Percentiles rank a stretch among this genome's conserved stretches.
These are phyloP conservation scores for Ballota nigra DNA, from an alignment of 257 asterid genomes.

Conservation along the genomic window DNA sequence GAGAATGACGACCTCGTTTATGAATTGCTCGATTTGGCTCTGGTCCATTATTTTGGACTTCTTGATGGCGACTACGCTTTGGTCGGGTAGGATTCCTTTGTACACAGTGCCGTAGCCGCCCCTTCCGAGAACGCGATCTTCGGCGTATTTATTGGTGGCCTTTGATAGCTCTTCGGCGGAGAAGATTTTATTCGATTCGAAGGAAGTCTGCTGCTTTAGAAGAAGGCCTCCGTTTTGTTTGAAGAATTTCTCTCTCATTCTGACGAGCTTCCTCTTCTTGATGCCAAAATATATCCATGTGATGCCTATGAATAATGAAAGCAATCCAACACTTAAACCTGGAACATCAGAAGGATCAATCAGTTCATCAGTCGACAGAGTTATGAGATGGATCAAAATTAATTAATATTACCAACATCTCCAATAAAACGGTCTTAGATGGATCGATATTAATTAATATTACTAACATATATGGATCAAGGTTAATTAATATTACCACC, in stretches of 20 bases:
- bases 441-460: too few relatives aligned
- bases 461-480: too few relatives aligned
- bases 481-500: too few relatives aligned
- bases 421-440: too few relatives aligned
- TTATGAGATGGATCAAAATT: not conserved
- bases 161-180: constrained; percentile 18
- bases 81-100: constrained; percentile 16
- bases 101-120: constrained; percentile 32
- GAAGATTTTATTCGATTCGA: constrained; percentile 15
- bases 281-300: constrained; percentile 22
- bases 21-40: constrained; percentile 25
- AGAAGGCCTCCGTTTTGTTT: constrained; percentile 27
- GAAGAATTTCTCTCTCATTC: constrained; percentile 27
- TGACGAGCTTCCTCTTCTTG: constrained; percentile 19
- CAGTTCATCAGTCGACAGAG: not conserved
- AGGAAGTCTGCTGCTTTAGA: constrained; percentile 15
- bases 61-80: constrained; percentile 24
- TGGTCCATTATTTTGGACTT: constrained; percentile 27
- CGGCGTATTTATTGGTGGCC: constrained; percentile 24
- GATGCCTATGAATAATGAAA: constrained; percentile 18
- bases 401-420: too few relatives aligned
- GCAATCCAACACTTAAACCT: constrained; percentile 24
- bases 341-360: not conserved
- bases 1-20: constrained; percentile 28
- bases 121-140: constrained; percentile 22